These are phyloP conservation scores for Fraxinus baroniana DNA, from an alignment of 305 asterid species.

Conservation along the genomic window DNA sequence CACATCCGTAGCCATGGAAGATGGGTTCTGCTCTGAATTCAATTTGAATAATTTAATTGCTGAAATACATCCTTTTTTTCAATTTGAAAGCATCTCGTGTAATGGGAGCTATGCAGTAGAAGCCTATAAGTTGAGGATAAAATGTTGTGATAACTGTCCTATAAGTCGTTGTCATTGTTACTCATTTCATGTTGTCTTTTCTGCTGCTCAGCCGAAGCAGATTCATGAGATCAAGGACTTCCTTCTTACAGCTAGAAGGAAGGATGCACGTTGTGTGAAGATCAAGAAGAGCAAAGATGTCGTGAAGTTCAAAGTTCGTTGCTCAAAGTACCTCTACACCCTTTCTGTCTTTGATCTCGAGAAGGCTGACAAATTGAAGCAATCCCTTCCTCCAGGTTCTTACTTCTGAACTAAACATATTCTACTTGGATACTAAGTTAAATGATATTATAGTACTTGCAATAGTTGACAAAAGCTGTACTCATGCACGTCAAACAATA, in stretches of 20 bases:
- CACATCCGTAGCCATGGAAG: not conserved
- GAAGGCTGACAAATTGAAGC: conserved; percentile 55
- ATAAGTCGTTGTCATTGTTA: not conserved
- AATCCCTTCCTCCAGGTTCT: conserved; percentile 50
- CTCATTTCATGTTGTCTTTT: not conserved
- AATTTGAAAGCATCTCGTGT: not conserved
- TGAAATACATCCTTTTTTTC: not conserved
- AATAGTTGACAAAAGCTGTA: not conserved
- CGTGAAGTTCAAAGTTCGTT: conserved; percentile 53
- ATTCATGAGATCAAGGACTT: conserved; percentile 57
- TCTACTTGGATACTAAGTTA: not conserved
- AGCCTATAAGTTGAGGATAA: not conserved
- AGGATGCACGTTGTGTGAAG: conserved; percentile 50
- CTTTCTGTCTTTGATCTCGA: conserved; percentile 41
- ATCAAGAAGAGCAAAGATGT: conserved; percentile 50
- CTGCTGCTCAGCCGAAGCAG: conserved; percentile 43
- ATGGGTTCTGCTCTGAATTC: not conserved
- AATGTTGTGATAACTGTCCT: not conserved
- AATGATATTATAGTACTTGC: not conserved
- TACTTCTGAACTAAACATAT: not conserved
- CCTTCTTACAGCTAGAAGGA: conserved; percentile 54
- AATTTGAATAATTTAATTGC: not conserved
- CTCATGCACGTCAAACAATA: not conserved
- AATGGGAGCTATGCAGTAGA: not conserved
- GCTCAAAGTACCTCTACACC: conserved; percentile 49